Conservation (phyloP, 345 rosid genomes). For the Kernera saxatilis region DNA sequence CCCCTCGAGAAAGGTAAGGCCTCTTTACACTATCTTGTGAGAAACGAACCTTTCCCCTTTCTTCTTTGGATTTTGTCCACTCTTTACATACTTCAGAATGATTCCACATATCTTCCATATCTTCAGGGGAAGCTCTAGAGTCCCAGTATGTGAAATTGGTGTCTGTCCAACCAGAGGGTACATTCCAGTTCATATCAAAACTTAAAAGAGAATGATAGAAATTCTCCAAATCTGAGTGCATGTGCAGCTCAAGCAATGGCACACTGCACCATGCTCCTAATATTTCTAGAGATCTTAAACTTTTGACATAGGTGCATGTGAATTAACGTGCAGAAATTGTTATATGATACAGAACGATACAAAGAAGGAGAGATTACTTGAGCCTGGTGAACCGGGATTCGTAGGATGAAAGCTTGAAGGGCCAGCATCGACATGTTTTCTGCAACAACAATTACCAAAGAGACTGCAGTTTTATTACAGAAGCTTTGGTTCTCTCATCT, state of each 20-base stretch:
- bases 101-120: conserved; percentile 84
- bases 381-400: conserved; percentile 28
- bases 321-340: background rate
- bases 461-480: background rate
- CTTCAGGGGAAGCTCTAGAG: conserved; percentile 65
- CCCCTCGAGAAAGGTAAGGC: conserved; percentile 68
- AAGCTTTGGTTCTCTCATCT: conserved; percentile 2
- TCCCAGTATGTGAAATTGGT: conserved; percentile 54
- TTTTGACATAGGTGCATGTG: background rate
- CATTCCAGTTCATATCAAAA: conserved; percentile 6
- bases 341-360: background rate
- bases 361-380: conserved; percentile 36
- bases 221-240: conserved; percentile 1
- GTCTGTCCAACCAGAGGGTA: conserved; percentile 34
- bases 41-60: conserved; percentile 68
- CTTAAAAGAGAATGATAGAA: background rate
- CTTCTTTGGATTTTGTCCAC: conserved; percentile 76
- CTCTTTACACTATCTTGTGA: conserved; percentile 54
- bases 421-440: conserved; percentile 49
- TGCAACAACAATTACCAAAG: conserved; percentile 29
- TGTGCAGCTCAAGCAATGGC: background rate
- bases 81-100: conserved; percentile 60
- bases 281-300: background rate
- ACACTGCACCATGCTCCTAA: conserved; percentile 10
- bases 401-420: conserved; percentile 36